Evolutionary conservation across 306 rosid genomes (phyloP), one percentile per base, ranked within the genome.

Genomic region (Corylus heterophylla): DNA sequence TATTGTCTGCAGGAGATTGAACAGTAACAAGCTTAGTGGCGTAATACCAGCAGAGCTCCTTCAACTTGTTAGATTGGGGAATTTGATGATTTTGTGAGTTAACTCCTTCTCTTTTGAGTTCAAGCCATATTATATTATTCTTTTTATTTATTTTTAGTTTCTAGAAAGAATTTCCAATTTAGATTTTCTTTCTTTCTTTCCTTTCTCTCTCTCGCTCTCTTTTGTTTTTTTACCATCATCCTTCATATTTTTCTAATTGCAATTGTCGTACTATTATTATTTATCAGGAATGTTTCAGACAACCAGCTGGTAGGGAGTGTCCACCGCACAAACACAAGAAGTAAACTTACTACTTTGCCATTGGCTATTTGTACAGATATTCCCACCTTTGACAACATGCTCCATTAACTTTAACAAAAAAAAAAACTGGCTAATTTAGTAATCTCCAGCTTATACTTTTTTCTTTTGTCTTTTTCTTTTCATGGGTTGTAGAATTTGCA

Each of bases 21-120:
- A 74, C 27, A 54, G 54, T 29, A 86, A 83, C 73, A 62, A 44
- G 48, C 48, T 83, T 10, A 62, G 47, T 37, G 89, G 85, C 45
- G 8, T 0, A 8, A 3, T 80, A 52, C 85, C 89, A 8, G 1
- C 31, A 0, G 61, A 55, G 56, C 39, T 86, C 75, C 54, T 86
- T 18, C 47, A 73, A 27, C 85, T 83, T 3, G 77, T 83, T 71
- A 69, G 71, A 7, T 42, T 49, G 55, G 83, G 79, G 50, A 74
- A 80, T 27, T 58, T 83, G 59, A 69, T 3, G 12, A 17, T 56
- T 18, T 1, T 83, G 87, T 83, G 62, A 74, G 86, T 67, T 54
- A 16, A 61, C 67, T 44, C 51, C 3, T 10, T 66, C 54, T 3
- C 20, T 54, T 54, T 54, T 54, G n/a, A 7, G 63, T 56, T 56